Conservation (phyloP, 768 basidiomycete species). For the Suillus clintonianus region DNA sequence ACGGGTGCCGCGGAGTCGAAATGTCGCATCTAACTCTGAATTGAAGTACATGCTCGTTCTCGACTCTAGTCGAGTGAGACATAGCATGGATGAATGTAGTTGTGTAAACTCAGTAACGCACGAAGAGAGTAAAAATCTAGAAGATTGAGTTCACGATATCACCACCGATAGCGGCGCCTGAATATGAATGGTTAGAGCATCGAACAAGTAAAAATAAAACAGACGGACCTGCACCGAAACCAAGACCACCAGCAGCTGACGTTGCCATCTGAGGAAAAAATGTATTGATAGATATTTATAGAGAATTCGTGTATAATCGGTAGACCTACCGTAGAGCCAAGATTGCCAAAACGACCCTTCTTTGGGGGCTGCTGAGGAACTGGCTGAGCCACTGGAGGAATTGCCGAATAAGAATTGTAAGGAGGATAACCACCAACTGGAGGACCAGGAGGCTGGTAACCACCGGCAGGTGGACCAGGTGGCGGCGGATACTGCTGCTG, state of each 20-base stretch:
- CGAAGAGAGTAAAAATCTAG: constrained; percentile 21
- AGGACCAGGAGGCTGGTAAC: constrained; percentile 15
- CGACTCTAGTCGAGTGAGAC: neutral
- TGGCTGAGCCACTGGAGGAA: constrained; percentile 36
- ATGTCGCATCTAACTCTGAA: neutral
- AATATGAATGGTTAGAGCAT: neutral
- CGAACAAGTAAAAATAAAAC: neutral
- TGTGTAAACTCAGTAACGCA: neutral
- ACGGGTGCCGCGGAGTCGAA: neutral
- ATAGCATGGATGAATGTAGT: neutral
- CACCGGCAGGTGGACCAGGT: constrained; percentile 1
- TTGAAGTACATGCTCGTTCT: neutral
- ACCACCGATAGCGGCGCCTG: constrained; percentile 47
- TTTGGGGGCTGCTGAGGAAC: constrained; percentile 31
- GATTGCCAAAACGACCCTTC: constrained; percentile 40
- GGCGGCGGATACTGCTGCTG: constrained; percentile 11
- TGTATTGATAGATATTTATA: neutral
- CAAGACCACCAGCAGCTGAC: constrained; percentile 43
- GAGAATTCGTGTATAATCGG: neutral
- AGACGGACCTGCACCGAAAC: constrained; percentile 47
- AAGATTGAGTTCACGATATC: constrained; percentile 51
- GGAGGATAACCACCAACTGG: constrained; percentile 14
- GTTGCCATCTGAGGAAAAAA: constrained; percentile 26
- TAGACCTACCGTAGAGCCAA: constrained; percentile 39
- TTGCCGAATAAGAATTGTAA: constrained; percentile 19